Evolutionary conservation across 2,329 filamentous ascomycete genomes (phyloP).

Genomic region (Fusarium caatingaense): DNA sequence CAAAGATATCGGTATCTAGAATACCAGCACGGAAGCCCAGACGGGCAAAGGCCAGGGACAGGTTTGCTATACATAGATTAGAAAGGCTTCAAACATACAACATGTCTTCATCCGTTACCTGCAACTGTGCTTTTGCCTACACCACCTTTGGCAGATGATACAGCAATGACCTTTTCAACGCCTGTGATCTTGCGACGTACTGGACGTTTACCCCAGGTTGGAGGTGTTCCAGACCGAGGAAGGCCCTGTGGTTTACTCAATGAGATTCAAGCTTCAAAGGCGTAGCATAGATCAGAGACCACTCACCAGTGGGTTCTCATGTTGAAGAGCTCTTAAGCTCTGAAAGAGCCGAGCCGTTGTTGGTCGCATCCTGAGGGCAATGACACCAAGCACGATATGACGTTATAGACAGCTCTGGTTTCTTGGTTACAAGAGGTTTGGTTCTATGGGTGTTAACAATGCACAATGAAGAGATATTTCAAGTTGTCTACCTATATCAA

Average conservation of each 20-base stretch:
- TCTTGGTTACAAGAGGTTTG: not conserved
- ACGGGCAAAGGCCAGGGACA: slow-evolving; percentile 87
- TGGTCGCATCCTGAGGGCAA: slow-evolving; percentile 52
- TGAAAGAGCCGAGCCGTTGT: slow-evolving; percentile 54
- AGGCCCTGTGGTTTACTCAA: slow-evolving; percentile 71
- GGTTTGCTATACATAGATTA: slow-evolving; percentile 69
- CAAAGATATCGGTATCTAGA: slow-evolving; percentile 96
- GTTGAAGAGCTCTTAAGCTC: slow-evolving; percentile 53
- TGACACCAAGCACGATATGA: not conserved
- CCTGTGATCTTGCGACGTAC: slow-evolving; percentile 82
- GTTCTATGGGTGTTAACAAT: not conserved
- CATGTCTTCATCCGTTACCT: slow-evolving; percentile 58
- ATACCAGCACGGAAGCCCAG: slow-evolving; percentile 86
- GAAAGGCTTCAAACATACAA: not conserved
- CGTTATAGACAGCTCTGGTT: too few relatives aligned
- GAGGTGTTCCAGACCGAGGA: slow-evolving; percentile 74
- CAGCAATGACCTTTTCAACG: slow-evolving; percentile 93
- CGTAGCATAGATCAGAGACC: not conserved
- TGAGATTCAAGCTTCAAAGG: not conserved
- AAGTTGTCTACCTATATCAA: not conserved
- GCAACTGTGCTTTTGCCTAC: slow-evolving; percentile 97
- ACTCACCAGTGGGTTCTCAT: slow-evolving; percentile 88
- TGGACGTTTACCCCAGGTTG: slow-evolving; percentile 76
- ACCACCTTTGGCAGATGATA: slow-evolving; percentile 97
- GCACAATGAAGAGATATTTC: not conserved